A percentile compares a stretch with the other conserved stretches of the same genome.
Conservation (phyloP, 257 asterid species). For the Datura wrightii region DNA sequence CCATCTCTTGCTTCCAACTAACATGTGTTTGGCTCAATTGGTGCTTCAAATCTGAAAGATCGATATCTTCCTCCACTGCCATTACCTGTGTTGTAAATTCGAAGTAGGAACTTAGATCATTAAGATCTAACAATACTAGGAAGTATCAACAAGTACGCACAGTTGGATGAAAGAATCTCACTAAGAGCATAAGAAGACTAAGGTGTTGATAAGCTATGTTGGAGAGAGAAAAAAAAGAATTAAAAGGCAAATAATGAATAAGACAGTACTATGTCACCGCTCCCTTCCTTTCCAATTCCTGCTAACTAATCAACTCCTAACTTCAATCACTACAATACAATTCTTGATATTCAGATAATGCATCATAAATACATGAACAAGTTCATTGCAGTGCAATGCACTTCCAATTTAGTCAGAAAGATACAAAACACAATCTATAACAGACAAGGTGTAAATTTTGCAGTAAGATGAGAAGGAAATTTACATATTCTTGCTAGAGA, state of each 20-base stretch:
- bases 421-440: not conserved
- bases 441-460: not conserved
- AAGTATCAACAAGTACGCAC: conserved; percentile 1
- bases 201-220: not conserved
- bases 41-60: conserved; percentile 51
- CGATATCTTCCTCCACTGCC: conserved; percentile 65
- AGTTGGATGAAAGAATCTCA: not conserved
- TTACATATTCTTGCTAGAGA: not conserved
- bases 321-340: conserved; percentile 1
- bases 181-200: not conserved
- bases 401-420: not conserved
- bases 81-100: conserved; percentile 48
- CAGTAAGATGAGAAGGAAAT: not conserved
- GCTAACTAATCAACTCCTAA: not conserved
- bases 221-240: not conserved
- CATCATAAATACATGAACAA: not conserved
- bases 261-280: not conserved
- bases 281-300: not conserved
- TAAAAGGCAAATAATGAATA: not conserved
- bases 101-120: conserved; percentile 31
- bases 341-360: not conserved
- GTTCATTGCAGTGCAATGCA: not conserved
- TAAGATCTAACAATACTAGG: conserved; percentile 27
- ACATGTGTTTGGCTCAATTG: conserved; percentile 53
- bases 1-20: conserved; percentile 78